Evolutionary conservation across 2,329 filamentous ascomycete genomes (phyloP).

Genomic region (Fusarium stilboides): DNA sequence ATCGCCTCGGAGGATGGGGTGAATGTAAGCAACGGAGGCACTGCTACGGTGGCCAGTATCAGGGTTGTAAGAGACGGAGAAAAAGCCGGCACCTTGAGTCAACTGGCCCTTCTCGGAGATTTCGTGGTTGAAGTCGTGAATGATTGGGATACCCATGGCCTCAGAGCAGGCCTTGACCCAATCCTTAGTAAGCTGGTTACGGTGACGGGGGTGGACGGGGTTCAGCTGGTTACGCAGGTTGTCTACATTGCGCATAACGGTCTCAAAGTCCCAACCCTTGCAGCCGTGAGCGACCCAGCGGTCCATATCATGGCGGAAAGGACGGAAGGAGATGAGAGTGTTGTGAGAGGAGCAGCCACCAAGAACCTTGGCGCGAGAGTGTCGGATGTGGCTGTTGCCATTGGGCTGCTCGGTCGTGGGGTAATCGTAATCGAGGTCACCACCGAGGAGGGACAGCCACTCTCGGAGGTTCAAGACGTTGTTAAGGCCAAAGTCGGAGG

Average conservation of each 20-base stretch:
- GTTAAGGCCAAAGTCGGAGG: conserved; percentile 90
- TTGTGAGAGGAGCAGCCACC: conserved; percentile 96
- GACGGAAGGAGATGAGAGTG: conserved; percentile 92
- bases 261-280: conserved; percentile 89
- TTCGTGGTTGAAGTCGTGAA: conserved; percentile 89
- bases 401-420: conserved; percentile 90
- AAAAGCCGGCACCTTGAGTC: conserved; percentile 86
- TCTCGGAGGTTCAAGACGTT: conserved; percentile 88
- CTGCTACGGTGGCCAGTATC: conserved; percentile 88
- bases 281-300: conserved; percentile 88
- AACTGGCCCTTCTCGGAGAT: conserved; percentile 82
- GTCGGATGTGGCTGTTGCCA: conserved; percentile 92
- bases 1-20: conserved; percentile 87
- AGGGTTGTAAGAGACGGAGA: conserved; percentile 92
- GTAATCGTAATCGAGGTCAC: conserved; percentile 93
- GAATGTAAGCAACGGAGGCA: conserved; percentile 92
- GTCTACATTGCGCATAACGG: conserved; percentile 85
- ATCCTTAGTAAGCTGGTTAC: conserved; percentile 92
- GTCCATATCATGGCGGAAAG: conserved; percentile 89
- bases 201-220: conserved; percentile 86
- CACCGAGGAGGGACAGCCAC: conserved; percentile 88
- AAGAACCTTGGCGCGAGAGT: conserved; percentile 92
- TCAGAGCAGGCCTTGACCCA: conserved; percentile 87
- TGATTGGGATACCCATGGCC: conserved; percentile 84
- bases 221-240: conserved; percentile 92